Evolutionary conservation across 768 basidiomycete genomes (phyloP).

Genomic region (Auriscalpium vulgare): DNA sequence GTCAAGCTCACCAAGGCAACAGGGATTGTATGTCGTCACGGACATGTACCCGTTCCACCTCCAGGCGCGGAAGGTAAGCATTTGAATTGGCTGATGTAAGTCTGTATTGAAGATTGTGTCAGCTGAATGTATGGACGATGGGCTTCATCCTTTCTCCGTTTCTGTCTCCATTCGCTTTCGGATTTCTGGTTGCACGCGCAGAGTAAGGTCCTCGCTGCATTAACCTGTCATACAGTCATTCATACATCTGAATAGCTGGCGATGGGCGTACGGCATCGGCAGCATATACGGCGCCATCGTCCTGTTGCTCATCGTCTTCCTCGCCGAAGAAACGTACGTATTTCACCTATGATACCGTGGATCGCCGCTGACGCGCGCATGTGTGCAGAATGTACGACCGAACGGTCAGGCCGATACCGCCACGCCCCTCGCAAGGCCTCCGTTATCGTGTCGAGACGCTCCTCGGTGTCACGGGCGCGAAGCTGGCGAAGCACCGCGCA

Average conservation of each 20-base stretch:
- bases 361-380: too few species aligned
- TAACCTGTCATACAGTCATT: conserved; percentile 9
- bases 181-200: conserved; percentile 57
- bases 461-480: conserved; percentile 53
- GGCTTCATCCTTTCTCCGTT: conserved; percentile 63
- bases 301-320: conserved; percentile 47
- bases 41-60: conserved; percentile 65
- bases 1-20: background rate
- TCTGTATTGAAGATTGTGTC: conserved; percentile 1
- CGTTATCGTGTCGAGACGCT: conserved; percentile 50
- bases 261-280: conserved; percentile 63
- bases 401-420: conserved; percentile 37
- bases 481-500: conserved; percentile 48
- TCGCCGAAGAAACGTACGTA: conserved; percentile 59
- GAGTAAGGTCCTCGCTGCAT: conserved; percentile 32
- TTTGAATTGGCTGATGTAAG: conserved; percentile 10
- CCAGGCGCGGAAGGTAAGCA: conserved; percentile 51
- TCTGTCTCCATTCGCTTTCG: conserved; percentile 57
- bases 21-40: conserved; percentile 54
- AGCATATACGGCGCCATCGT: conserved; percentile 52
- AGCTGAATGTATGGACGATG: conserved; percentile 70
- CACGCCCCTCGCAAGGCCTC: conserved; percentile 23
- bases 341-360: background rate
- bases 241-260: conserved; percentile 29
- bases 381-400: conserved; percentile 54